A percentile compares a stretch with the other conserved stretches of the same genome.
These are phyloP conservation scores for Arthrobotrys entomopaga DNA, from an alignment of 2,329 filamentous ascomycete species.

Conservation along the genomic window DNA sequence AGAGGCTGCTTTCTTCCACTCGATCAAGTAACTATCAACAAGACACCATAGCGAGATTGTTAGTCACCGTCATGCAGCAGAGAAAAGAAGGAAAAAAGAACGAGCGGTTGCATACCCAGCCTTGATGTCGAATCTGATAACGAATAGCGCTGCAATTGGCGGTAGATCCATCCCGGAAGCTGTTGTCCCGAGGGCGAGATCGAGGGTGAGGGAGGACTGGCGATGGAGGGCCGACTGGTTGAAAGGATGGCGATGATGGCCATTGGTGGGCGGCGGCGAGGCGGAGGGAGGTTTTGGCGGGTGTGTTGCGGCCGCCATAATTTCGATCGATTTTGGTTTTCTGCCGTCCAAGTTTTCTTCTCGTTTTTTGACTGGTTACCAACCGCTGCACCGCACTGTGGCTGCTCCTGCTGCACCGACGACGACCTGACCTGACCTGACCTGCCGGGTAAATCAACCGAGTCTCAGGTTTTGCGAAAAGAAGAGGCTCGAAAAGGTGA, in stretches of 20 bases:
- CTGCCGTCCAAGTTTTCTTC: constrained; percentile 25
- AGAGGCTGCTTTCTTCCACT: constrained; percentile 80
- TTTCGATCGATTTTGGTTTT: background rate
- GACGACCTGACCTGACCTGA: constrained; percentile 10
- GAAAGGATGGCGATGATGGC: constrained; percentile 11
- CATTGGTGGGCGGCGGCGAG: constrained; percentile 18
- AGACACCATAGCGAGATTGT: constrained; percentile 35
- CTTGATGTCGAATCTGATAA: constrained; percentile 92
- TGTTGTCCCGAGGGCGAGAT: constrained; percentile 55
- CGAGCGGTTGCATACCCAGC: constrained; percentile 72
- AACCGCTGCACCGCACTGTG: constrained; percentile 18
- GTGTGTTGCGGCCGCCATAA: constrained; percentile 47
- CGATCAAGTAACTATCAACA: constrained; percentile 75
- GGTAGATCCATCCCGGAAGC: constrained; percentile 64
- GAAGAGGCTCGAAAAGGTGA: background rate
- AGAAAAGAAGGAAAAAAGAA: constrained; percentile 1
- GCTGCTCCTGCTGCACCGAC: too few relatives aligned
- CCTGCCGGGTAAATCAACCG: constrained; percentile 17
- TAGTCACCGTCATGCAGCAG: constrained; percentile 16
- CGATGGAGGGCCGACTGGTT: constrained; percentile 23
- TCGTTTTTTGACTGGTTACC: constrained; percentile 42
- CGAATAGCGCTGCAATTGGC: constrained; percentile 80
- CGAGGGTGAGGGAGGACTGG: constrained; percentile 55
- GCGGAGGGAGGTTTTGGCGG: constrained; percentile 31
- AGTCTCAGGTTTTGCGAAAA: constrained; percentile 4